These are phyloP conservation scores for Vitis hybrid DNA, from an alignment of 177 flowering plant species.

Conservation along the genomic window DNA sequence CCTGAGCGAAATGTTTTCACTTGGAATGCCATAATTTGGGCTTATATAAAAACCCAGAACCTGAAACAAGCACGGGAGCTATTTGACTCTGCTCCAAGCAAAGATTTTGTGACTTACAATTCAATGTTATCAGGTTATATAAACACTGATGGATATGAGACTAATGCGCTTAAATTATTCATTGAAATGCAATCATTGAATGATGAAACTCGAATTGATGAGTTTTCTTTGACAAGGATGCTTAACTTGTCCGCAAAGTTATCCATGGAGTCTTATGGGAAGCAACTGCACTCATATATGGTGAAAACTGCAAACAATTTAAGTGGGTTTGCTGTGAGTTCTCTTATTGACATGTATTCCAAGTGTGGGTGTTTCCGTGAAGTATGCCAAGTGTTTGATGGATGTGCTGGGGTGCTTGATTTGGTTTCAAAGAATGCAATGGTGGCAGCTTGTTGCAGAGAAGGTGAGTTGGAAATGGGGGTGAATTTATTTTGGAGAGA, in stretches of 20 bases:
- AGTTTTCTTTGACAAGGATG: slow-evolving; percentile 65
- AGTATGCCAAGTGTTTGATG: slow-evolving; percentile 45
- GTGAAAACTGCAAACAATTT: slow-evolving; percentile 57
- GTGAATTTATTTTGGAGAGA: slow-evolving; percentile 41
- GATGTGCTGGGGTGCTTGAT: slow-evolving; percentile 28
- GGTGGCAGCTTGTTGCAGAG: slow-evolving; percentile 82
- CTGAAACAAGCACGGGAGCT: too few relatives aligned
- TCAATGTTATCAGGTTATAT: too few relatives aligned
- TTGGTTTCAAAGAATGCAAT: slow-evolving; percentile 68
- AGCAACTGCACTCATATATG: slow-evolving; percentile 67
- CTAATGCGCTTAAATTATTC: slow-evolving; percentile 51
- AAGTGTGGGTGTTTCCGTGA: slow-evolving; percentile 61
- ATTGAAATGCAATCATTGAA: slow-evolving; percentile 39
- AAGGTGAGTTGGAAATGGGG: slow-evolving; percentile 63
- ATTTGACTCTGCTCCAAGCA: too few relatives aligned
- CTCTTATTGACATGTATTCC: slow-evolving; percentile 83
- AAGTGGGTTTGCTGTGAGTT: slow-evolving; percentile 48
- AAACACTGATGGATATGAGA: not conserved
- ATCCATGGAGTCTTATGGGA: slow-evolving; percentile 33
- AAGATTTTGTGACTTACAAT: too few relatives aligned
- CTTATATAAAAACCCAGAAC: too few relatives aligned
- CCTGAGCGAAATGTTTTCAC: too few relatives aligned
- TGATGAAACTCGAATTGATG: slow-evolving; percentile 40
- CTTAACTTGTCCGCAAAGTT: slow-evolving; percentile 59
- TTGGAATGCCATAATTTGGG: too few relatives aligned